Base-by-base conservation (phyloP, 352 stramenopile species). In the Pythium guiyangense region DNA sequence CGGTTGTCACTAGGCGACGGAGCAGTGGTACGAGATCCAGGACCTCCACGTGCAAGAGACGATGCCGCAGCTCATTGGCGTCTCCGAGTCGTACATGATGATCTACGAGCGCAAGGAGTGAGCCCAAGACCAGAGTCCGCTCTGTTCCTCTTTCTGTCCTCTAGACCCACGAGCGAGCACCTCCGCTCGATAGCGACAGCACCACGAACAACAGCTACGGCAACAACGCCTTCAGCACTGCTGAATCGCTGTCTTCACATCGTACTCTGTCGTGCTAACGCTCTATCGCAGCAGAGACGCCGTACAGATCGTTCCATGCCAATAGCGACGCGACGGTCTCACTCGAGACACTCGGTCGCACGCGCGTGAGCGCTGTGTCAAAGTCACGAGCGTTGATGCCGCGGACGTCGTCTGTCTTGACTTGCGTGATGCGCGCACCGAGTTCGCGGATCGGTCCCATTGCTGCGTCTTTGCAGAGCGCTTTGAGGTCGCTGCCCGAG, bases 21-120 rank as follows among this genome's bases (percentile, higher is more conserved):
- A 97, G 48, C 93, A 98, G 60, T 99, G 96, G 97, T 99, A 99
- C 68, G 97, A 99, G 63, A 97, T 99, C 44, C 95, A 99, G 64
- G 97, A 99, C 63, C 73, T 99, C 22, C 90, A 98, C 57, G 96
- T 99, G 9, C 85, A 96, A 54, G 92, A 99, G 70, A 99, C 94
- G 11, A 98, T 98, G 84, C 94, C 97, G 14, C 96, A 99, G 71
- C 84, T 98, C 42, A 99, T 99, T 66, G 96, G 94, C 17, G 75
- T 98, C n/a, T 98, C 88, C 37, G 96, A 99, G 59, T 91, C 86
- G 49, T 96, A 96, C 67, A 78, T 97, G 71, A 86, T 96, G 74
- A 83, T 96, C 55, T 97, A 96, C 70, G 85, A 92, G 58, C 69
- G 81, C 48, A 89, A 92, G 65, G 57, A 69, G 66, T 88, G 80